Conservation (phyloP, 1,284 basidiomycete species). For the Trichosporon sp. region DNA sequence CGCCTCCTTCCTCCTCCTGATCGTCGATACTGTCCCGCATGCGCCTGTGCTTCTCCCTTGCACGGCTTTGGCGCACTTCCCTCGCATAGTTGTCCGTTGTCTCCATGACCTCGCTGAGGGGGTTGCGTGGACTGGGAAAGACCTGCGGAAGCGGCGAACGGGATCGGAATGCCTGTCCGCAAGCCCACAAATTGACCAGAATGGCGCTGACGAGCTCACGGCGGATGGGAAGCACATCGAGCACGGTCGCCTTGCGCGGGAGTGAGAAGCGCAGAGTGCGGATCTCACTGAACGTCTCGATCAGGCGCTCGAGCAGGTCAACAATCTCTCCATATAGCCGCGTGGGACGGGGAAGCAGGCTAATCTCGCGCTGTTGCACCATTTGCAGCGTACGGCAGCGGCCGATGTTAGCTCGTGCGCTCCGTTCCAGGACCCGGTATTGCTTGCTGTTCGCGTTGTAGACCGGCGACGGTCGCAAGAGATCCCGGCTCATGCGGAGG, state of each 20-base stretch:
- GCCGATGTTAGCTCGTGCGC: conserved; percentile 30
- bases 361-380: conserved; percentile 47
- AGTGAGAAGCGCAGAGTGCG: conserved; percentile 46
- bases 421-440: conserved; percentile 31
- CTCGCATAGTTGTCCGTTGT: conserved; percentile 39
- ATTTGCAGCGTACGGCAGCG: conserved; percentile 34
- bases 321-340: conserved; percentile 47
- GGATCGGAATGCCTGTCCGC: conserved; percentile 48
- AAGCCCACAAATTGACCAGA: conserved; percentile 49
- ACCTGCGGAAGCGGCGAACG: conserved; percentile 50
- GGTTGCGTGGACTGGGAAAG: conserved; percentile 47
- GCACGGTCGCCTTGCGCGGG: conserved; percentile 46
- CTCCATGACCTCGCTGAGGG: conserved; percentile 41
- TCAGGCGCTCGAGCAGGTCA: conserved; percentile 42
- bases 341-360: conserved; percentile 50
- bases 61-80: conserved; percentile 16
- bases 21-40: not conserved
- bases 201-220: conserved; percentile 49
- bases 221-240: conserved; percentile 50
- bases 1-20: not conserved
- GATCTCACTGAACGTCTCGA: conserved; percentile 47
- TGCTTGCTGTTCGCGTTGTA: conserved; percentile 36
- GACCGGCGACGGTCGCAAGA: conserved; percentile 39
- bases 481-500: conserved; percentile 42
- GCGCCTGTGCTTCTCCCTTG: conserved; percentile 9